Evolutionary conservation across 495 filamentous ascomycete genomes (phyloP), one percentile per base, ranked within the genome.

Genomic region (Hypoxylon fuscum): DNA sequence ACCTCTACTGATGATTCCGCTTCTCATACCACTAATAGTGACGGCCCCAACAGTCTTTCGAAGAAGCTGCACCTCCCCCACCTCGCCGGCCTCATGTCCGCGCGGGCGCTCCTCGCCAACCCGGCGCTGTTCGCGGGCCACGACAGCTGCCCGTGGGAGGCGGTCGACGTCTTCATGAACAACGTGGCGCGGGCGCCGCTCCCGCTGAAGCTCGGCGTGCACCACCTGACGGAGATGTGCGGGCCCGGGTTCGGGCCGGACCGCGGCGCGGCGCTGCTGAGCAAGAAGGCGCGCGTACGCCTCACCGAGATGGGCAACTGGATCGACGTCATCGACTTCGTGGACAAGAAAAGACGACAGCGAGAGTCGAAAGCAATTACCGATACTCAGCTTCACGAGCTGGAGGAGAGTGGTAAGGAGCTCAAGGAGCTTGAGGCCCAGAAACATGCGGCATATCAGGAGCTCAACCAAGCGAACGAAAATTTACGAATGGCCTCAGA

Each of bases 171-270:
- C 21, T 88, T 90, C 66, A 67, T 89, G 72, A 76, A 72, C 46
- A 76, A 79, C 25, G 77, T 79, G 18, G 79, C 79, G 12, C 74
- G 75, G 17, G 74, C 68, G 4, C 83, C 85, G 23, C 68, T 90
- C 1, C 87, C 85, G 3, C 81, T 81, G 37, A 84, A 83, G 71
- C 71, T 90, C 41, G 77, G 80, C 37, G 72, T 82, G 52, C 87
- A 90, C 67, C 87, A 90, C 71, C 55, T 89, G 18, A 78, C 70
- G 35, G 85, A 88, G 76, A 89, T 90, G 87, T 80, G 77, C 58
- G 76, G 72, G 11, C 78, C 79, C 14, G 83, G 79, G n/a, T 73
- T 79, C 69, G 77, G 76, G 4, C 72, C 69, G 10, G 70, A 75
- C 69, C 77, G 77, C 17, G 29, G 15, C 9, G 56, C 56, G 2